Evolutionary conservation across 805 yeast genomes (phyloP), one percentile per base, ranked within the genome.

Genomic region (Spathaspora boniae): DNA sequence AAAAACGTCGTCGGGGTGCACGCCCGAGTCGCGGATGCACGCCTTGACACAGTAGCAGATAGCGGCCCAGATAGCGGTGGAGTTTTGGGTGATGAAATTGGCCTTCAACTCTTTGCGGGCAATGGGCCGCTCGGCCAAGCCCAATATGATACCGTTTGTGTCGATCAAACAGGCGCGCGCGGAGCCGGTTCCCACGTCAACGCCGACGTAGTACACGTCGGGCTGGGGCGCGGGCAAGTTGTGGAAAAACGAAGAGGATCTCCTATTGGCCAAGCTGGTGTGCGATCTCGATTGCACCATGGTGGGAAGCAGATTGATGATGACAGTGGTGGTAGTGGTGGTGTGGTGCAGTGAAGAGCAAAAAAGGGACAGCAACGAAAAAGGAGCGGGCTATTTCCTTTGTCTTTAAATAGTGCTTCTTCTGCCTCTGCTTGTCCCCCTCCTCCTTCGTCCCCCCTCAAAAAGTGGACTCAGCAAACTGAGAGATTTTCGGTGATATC

Each of bases 101-200:
- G 86, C 76, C 60, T 80, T 77, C 59, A 86, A 58, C 62, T 85
- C 84, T 59, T 82, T 80, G 63, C 95, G 63, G 38, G 82, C 74
- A 43, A 85, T 85, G 19, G 88, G 84, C 40, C 88, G 73, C 50
- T 89, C 88, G 14, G 89, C 77, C 33, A 88, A 62, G 0, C 87
- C 82, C 33, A 86, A 62, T 35, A 93, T 88, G 29, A 83, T 80
- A 32, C 98, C 98, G 27, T 73, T 67, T 49, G 79, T 75, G 57
- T 89, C 93, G 44, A 91, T 86, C 11, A 93, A 68, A 50, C 96
- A 91, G 4, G 98, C 98, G 45, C 98, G 72, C 5, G 96, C 97
- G 2, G 95, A 85, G 11, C 98, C 98, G 0, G 98, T 89, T n/a
- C 98, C 98, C 17, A 93, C 94, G 54, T 86, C 96, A 6, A 86